phyloP scores from a whole-genome alignment of 2,329 filamentous ascomycete genomes.

The Pezicula radicicola region DNA sequence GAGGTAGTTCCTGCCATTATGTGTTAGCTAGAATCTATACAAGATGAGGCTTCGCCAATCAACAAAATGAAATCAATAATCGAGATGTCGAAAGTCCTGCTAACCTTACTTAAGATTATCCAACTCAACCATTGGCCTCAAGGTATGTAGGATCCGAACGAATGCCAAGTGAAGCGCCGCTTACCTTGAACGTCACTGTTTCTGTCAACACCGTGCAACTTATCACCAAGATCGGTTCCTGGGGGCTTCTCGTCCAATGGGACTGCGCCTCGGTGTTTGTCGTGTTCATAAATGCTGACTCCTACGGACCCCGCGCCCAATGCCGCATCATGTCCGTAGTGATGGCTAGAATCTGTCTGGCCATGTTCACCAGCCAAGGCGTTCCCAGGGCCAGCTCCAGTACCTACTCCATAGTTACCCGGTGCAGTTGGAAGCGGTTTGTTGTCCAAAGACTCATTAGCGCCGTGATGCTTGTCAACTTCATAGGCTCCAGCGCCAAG shows the following conservation, averaged over 20 bases:
- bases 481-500: slow-evolving; percentile 10
- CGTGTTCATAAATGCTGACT: slow-evolving; percentile 5
- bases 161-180: slow-evolving; percentile 6
- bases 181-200: slow-evolving; percentile 17
- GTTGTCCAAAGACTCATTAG: not conserved
- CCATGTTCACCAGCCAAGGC: slow-evolving; percentile 2
- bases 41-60: too few species aligned
- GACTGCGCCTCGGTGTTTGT: slow-evolving; percentile 7
- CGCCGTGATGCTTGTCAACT: slow-evolving; percentile 10
- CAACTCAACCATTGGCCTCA: not conserved
- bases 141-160: not conserved
- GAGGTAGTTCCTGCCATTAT: too few species aligned
- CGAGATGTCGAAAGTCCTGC: not conserved
- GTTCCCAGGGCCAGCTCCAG: slow-evolving; percentile 14
- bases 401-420: not conserved
- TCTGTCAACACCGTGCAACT: slow-evolving; percentile 17
- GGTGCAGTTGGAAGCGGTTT: too few species aligned
- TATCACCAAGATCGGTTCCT: slow-evolving; percentile 17
- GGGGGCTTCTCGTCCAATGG: slow-evolving; percentile 10
- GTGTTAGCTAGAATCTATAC: too few species aligned
- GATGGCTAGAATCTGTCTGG: not conserved
- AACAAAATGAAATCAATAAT: not conserved
- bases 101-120: not conserved
- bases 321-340: slow-evolving; percentile 11
- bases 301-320: slow-evolving; percentile 6